Evolutionary conservation across 495 filamentous ascomycete genomes (phyloP).

Genomic region (Lineolata rhizophorae): DNA sequence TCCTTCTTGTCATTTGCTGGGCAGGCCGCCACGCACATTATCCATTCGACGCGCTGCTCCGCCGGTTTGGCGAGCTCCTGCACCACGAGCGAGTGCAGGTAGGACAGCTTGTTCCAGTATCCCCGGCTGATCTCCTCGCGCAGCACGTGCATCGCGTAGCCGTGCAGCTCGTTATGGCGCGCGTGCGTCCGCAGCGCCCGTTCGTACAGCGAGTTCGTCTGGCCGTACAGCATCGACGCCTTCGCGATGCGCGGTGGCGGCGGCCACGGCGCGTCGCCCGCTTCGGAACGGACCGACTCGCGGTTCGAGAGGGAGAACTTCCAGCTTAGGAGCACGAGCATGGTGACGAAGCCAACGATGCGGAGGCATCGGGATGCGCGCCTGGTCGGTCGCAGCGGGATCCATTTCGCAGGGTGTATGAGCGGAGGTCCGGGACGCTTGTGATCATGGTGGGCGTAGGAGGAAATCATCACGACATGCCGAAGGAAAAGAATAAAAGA

Average conservation of each 20-base stretch:
- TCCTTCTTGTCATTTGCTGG: neutral
- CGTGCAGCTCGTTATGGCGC: slow-evolving; percentile 18
- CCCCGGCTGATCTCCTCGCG: slow-evolving; percentile 16
- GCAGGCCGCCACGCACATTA: slow-evolving; percentile 16
- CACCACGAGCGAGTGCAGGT: slow-evolving; percentile 20
- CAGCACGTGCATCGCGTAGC: slow-evolving; percentile 21
- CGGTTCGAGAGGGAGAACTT: too few relatives aligned
- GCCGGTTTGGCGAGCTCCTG: slow-evolving; percentile 21
- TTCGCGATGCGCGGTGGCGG: slow-evolving; percentile 1
- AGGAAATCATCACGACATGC: too few relatives aligned
- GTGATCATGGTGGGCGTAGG: too few relatives aligned
- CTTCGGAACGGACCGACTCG: too few relatives aligned
- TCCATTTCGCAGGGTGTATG: too few relatives aligned
- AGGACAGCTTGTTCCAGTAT: slow-evolving; percentile 23
- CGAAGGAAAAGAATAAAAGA: too few relatives aligned
- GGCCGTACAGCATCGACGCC: neutral
- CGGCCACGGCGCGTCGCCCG: too few relatives aligned
- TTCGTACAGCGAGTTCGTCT: slow-evolving; percentile 15
- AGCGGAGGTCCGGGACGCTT: too few relatives aligned
- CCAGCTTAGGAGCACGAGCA: too few relatives aligned
- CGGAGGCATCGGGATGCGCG: too few relatives aligned
- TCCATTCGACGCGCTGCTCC: slow-evolving; percentile 20
- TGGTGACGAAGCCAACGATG: too few relatives aligned
- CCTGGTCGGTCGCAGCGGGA: too few relatives aligned
- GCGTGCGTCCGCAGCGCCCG: slow-evolving; percentile 20